Evolutionary conservation across 257 asterid species (phyloP).

Genomic region (Primulina eburnea): DNA sequence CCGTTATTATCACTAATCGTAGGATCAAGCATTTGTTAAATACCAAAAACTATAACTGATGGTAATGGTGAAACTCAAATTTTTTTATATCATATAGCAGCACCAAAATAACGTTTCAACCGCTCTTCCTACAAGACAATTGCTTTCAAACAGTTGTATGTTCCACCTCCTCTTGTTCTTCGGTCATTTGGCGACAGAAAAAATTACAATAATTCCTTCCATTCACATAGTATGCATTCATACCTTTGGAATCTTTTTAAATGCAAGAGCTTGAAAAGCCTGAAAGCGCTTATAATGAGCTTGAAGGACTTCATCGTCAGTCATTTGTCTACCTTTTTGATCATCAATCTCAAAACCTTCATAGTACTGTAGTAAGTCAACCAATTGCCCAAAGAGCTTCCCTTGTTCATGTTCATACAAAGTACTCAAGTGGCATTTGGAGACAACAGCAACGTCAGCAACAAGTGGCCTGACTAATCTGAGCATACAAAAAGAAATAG

Average conservation of each 20-base stretch:
- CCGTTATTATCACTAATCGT: not conserved
- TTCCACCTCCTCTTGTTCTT: not conserved
- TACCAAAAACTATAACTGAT: too few relatives aligned
- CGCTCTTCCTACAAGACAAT: not conserved
- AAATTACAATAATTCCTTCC: not conserved
- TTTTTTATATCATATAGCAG: too few relatives aligned
- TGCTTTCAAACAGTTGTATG: not conserved
- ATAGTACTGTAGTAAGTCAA: constrained; percentile 93
- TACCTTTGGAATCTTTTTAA: constrained; percentile 87
- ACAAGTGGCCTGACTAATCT: constrained; percentile 88
- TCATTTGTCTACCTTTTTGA: constrained; percentile 91
- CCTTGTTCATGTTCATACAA: constrained; percentile 86
- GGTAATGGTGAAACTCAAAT: not conserved
- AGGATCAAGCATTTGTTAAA: too few relatives aligned
- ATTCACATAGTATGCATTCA: constrained; percentile 4
- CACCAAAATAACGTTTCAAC: too few relatives aligned
- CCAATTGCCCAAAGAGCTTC: constrained; percentile 89
- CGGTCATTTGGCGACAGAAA: not conserved
- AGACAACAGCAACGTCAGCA: constrained; percentile 93
- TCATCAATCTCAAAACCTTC: constrained; percentile 96
- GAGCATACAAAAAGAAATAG: constrained; percentile 27
- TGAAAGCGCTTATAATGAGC: constrained; percentile 86
- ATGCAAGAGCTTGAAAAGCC: constrained; percentile 91
- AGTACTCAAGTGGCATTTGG: constrained; percentile 93
- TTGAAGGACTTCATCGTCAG: constrained; percentile 95